Base-by-base conservation (phyloP, 78 protist genomes). In the Corallochytrium limacisporum region DNA sequence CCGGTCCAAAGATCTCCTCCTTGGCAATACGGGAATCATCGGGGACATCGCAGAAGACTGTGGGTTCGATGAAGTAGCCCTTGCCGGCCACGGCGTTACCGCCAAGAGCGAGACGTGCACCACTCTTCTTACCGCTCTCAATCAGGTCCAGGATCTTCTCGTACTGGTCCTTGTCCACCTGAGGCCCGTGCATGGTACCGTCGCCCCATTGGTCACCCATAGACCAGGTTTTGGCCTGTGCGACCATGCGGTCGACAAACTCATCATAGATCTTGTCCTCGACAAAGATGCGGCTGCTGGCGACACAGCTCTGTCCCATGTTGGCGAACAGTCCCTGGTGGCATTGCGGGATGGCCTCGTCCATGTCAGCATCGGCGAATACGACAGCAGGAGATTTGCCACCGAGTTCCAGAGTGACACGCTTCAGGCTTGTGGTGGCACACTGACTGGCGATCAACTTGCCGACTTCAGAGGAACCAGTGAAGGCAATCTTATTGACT, bases 341-440 rank as follows among this genome's bases (percentile, higher is more conserved):
- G 16, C 55, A 65, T 36, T 37, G 46, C 61, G 32, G 55, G 57
- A 81, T 71, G 38, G 89, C 87, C 12, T 33, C 38, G 26, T 79
- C 87, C 0, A 91, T 3, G 57, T 91, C 85, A n/a, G 76, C 79
- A 67, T 83, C 90, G 40, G 78, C 81, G 51, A 65, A 77, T 26
- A 91, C 50, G 40, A 91, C 71, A 37, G 73, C 47, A 26, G 96
- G 96, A 3, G 85, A 74, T 79, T 91, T 91, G 56, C 96, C 96
- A 28, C 96, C 96, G 3, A 88, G 78, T 73, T 83, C 92, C 5
- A 82, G 56, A 5, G 82, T 48, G 9, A 81, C 74, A 6, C n/a
- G 4, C 59, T 32, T 47, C 28, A 61, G 53, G 32, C 38, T 26
- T 1, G 61, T 40, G 26, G 37, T 37, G 29, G 26, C 59, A 4